Evolutionary conservation across 306 rosid genomes (phyloP).

Genomic region (Canavalia gladiata): DNA sequence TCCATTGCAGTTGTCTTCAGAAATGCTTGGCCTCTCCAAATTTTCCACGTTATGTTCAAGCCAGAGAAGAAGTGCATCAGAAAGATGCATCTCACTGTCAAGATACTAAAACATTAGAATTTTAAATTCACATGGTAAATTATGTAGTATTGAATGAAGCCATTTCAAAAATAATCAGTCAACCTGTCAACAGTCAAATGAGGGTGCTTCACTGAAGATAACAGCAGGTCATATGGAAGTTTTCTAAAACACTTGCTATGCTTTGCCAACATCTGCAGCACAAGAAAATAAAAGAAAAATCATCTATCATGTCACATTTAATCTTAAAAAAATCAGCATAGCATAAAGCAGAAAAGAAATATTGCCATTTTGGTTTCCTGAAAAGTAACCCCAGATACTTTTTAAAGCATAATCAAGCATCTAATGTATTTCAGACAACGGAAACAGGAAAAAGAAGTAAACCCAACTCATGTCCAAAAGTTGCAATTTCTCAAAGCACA

Average conservation of each 20-base stretch:
- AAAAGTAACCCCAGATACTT: constrained; percentile 16
- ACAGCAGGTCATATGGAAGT: constrained; percentile 66
- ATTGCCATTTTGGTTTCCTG: background rate
- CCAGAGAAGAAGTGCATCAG: constrained; percentile 76
- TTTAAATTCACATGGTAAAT: constrained; percentile 7
- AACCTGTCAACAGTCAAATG: constrained; percentile 82
- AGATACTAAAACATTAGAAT: constrained; percentile 53
- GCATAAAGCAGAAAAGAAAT: constrained; percentile 28
- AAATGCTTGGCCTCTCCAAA: constrained; percentile 53
- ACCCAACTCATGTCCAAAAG: constrained; percentile 19
- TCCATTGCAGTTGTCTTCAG: constrained; percentile 48
- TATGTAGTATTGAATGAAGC: constrained; percentile 33
- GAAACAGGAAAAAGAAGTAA: constrained; percentile 5
- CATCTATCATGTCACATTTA: constrained; percentile 36
- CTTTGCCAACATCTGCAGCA: constrained; percentile 74
- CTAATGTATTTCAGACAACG: background rate
- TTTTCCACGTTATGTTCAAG: constrained; percentile 56
- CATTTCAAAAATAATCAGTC: constrained; percentile 38
- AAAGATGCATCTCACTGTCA: constrained; percentile 82
- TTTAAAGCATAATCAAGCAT: constrained; percentile 6
- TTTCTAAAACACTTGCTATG: constrained; percentile 50
- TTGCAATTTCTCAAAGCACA: constrained; percentile 1
- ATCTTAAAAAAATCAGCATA: background rate
- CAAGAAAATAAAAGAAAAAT: constrained; percentile 37
- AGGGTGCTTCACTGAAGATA: constrained; percentile 64